Conservation (phyloP, 139 green algal species). For the Diplosphaera chodatii region DNA sequence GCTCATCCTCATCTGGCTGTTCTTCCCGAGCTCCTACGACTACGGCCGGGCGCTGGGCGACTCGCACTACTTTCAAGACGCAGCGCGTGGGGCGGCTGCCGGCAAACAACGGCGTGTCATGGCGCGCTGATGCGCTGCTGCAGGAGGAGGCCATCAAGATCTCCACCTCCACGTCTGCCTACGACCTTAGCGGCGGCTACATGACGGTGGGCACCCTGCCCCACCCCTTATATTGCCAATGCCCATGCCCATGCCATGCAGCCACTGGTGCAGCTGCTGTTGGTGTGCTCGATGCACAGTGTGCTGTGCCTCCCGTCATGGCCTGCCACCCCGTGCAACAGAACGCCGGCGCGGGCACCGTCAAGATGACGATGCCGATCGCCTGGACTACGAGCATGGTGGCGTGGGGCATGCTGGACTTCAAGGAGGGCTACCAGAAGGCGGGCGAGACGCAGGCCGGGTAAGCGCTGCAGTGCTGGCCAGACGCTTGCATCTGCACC, state of each 20-base stretch:
- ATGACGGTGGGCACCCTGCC: conserved; percentile 37
- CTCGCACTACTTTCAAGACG: conserved; percentile 32
- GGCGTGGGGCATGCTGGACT: conserved; percentile 57
- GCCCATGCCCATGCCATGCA: too few species aligned
- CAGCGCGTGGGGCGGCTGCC: conserved; percentile 43
- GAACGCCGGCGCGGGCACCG: conserved; percentile 25
- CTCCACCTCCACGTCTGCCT: conserved; percentile 5
- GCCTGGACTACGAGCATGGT: conserved; percentile 63
- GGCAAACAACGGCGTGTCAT: conserved; percentile 31
- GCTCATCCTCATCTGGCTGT: conserved; percentile 31
- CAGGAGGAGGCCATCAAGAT: conserved; percentile 16
- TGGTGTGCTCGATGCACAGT: not conserved
- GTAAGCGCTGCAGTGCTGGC: too few species aligned
- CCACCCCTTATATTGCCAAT: too few species aligned
- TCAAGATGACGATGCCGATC: conserved; percentile 64
- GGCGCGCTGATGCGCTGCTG: conserved; percentile 30
- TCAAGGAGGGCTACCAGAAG: conserved; percentile 33
- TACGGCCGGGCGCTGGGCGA: conserved; percentile 22
- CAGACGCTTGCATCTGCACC: too few species aligned
- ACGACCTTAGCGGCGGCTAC: conserved; percentile 43
- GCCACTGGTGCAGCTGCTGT: too few species aligned
- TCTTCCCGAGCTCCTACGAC: conserved; percentile 35
- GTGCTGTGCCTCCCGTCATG: not conserved
- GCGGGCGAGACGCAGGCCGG: conserved; percentile 4
- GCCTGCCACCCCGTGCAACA: not conserved